Percentiles rank a stretch among this genome's conserved stretches.
phyloP scores from a whole-genome alignment of 164 flowering plant species.

The Hamamelis virginiana region DNA sequence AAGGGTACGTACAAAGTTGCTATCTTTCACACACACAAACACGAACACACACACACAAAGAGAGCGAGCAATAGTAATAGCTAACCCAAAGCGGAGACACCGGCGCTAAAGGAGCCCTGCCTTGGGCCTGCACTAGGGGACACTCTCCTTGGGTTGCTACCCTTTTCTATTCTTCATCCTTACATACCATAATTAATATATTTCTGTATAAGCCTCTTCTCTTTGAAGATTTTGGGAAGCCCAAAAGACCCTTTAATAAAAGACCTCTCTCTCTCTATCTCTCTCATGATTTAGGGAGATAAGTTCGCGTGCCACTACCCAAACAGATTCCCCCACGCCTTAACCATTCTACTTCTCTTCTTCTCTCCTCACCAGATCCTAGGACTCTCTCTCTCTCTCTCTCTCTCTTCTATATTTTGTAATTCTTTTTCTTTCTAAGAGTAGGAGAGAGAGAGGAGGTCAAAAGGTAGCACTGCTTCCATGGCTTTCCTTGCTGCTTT shows the following conservation, averaged over 20 bases:
- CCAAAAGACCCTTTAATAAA: constrained; percentile 31
- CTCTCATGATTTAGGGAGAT: not conserved
- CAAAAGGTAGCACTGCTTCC: constrained; percentile 1
- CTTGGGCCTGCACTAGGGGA: constrained; percentile 55
- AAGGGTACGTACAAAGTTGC: constrained; percentile 30
- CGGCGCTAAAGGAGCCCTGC: constrained; percentile 76
- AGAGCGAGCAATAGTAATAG: not conserved
- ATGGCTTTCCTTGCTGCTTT: not conserved
- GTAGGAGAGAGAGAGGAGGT: constrained; percentile 4
- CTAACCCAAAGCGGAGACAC: constrained; percentile 67
- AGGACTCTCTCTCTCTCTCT: constrained; percentile 20
- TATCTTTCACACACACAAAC: constrained; percentile 1
- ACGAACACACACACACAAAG: not conserved
- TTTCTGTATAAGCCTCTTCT: not conserved
- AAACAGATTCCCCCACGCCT: constrained; percentile 58
- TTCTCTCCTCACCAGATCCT: constrained; percentile 41
- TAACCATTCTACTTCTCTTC: constrained; percentile 8
- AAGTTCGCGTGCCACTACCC: constrained; percentile 54
- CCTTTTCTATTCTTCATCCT: constrained; percentile 10
- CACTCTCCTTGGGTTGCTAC: constrained; percentile 51
- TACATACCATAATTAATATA: not conserved
- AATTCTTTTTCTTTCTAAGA: not conserved
- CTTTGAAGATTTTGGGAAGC: constrained; percentile 30
- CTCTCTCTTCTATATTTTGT: too few relatives aligned
- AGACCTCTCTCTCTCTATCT: constrained; percentile 8